Evolutionary conservation across 2,329 filamentous ascomycete genomes (phyloP), one percentile per base, ranked within the genome.

Genomic region (Fusarium sarcochroum): DNA sequence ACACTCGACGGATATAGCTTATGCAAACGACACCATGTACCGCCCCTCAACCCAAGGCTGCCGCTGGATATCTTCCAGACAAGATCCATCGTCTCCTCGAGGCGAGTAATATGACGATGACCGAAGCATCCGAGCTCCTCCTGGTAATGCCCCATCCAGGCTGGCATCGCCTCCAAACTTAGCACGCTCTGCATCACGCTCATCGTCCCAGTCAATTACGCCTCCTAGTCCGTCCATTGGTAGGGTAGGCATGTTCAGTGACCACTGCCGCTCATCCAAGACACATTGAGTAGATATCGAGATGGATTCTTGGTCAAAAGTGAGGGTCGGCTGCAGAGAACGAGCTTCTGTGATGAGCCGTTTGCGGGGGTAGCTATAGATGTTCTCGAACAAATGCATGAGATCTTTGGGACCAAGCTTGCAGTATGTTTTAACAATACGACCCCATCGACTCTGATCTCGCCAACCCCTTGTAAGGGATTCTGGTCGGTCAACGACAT

Each of bases 351-450:
- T 68, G 13, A 86, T 79, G 10, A 86, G 80, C 11, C 81, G 81
- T 30, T 76, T 76, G 47, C 81, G 83, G 21, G 82, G 81, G 42
- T 83, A 85, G 53, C 77, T 80, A 70, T 83, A 82, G 18, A 80
- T 80, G 53, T 82, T 80, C 27, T 82, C 79, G 42, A 87, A 79
- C 57, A 86, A 80, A 61, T 83, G 77, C 65, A 85, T 80, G n/a
- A 88, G 78, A 55, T 85, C 79, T 13, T 79, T 74, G 0, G 86
- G 86, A 6, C 80, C 77, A 9, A 88, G 78, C 75, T 87, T 88
- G 69, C 84, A 76, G 60, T 82, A 82, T 2, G 81, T 83, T 62
- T 81, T 80, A 40, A 83, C 73, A 34, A 83, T 79, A 18, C 80
- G 79, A 15, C 76, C 74, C 76, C 78, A 80, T 47, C 70, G 72